A percentile compares a stretch with the other conserved stretches of the same genome.
These are phyloP conservation scores for Taphrina sp. DNA, from an alignment of 1,139 yeast species.

Conservation along the genomic window DNA sequence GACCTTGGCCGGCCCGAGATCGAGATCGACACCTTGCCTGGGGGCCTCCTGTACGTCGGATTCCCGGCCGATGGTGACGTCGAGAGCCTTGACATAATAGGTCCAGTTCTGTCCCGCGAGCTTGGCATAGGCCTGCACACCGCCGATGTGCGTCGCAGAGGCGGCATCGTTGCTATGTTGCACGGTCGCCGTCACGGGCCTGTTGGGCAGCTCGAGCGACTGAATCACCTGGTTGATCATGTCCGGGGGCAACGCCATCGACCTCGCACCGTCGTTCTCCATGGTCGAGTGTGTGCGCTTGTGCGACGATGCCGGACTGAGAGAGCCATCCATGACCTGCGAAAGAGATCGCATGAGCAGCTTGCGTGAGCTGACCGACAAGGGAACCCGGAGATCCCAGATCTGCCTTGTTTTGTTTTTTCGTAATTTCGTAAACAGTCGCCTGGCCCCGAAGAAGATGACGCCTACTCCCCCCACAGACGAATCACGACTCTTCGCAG, in stretches of 20 bases:
- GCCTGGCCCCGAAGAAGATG: too few relatives aligned
- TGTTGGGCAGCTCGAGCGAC: constrained; percentile 39
- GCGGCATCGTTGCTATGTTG: constrained; percentile 61
- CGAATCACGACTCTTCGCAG: too few relatives aligned
- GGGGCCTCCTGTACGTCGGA: constrained; percentile 39
- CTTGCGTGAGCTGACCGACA: background rate
- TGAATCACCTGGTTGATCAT: constrained; percentile 43
- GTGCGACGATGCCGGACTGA: constrained; percentile 14
- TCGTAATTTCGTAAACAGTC: too few relatives aligned
- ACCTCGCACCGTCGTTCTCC: constrained; percentile 1
- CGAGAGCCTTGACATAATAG: constrained; percentile 78
- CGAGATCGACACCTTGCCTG: constrained; percentile 65
- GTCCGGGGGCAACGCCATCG: constrained; percentile 26
- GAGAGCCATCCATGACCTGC: constrained; percentile 23
- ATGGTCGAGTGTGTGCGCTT: constrained; percentile 22
- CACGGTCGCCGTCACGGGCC: constrained; percentile 49
- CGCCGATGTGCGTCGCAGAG: constrained; percentile 60
- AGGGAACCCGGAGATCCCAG: too few relatives aligned
- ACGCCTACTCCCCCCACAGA: too few relatives aligned
- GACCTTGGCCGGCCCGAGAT: constrained; percentile 93
- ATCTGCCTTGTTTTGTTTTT: too few relatives aligned
- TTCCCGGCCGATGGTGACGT: constrained; percentile 77
- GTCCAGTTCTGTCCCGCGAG: constrained; percentile 68
- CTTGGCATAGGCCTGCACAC: constrained; percentile 86
- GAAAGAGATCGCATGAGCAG: constrained; percentile 8